Evolutionary conservation across 176 grass and related monocot genomes (phyloP).

Genomic region (Rhynchospora tenuis): DNA sequence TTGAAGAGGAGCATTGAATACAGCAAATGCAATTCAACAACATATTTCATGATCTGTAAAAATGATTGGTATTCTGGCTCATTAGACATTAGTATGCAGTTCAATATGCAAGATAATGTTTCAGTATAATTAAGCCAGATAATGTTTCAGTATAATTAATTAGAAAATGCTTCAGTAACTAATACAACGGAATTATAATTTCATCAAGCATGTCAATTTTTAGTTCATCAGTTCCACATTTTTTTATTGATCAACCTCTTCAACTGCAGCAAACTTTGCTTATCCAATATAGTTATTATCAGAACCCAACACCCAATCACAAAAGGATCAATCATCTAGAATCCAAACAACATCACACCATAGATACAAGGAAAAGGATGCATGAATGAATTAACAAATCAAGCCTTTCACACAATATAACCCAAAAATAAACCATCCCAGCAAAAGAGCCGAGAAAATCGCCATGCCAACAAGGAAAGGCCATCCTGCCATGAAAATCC

Average conservation of each 20-base stretch:
- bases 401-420: conserved; percentile 60
- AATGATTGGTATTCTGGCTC: background rate
- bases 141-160: background rate
- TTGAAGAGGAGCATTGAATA: too few species aligned
- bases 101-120: background rate
- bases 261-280: background rate
- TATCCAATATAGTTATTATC: background rate
- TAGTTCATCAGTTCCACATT: background rate
- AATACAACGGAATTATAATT: background rate
- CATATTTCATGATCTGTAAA: background rate
- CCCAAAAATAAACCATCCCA: conserved; percentile 73
- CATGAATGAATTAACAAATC: conserved; percentile 36
- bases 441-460: conserved; percentile 60
- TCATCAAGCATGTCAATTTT: background rate
- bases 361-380: background rate
- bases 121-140: background rate
- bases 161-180: background rate
- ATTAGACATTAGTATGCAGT: background rate
- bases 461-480: conserved; percentile 77
- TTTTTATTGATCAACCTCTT: background rate
- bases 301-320: background rate
- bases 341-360: background rate
- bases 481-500: conserved; percentile 75
- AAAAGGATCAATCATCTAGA: background rate
- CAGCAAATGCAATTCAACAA: too few species aligned